These are phyloP conservation scores for Millerozyma acaciae DNA, from an alignment of 805 yeast species.

Conservation along the genomic window DNA sequence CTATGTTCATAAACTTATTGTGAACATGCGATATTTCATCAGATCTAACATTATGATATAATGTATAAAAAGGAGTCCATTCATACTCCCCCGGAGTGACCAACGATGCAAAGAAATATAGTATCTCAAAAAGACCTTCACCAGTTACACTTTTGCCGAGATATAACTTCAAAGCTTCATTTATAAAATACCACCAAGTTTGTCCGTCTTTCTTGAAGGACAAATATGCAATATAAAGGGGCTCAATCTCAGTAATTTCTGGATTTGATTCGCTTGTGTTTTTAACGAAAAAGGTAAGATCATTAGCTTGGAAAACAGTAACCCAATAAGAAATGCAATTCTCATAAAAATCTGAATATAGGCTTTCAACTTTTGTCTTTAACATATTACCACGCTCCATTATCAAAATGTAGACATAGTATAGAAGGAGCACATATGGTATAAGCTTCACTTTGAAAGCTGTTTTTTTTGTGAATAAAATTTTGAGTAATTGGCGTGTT, in stretches of 20 bases:
- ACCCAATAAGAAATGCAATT: slow-evolving; percentile 16
- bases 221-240: slow-evolving; percentile 18
- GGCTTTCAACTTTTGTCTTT: neutral
- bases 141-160: neutral
- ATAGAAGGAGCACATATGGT: slow-evolving; percentile 18
- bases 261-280: too few relatives aligned
- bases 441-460: too few relatives aligned
- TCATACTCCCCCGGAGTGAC: slow-evolving; percentile 10
- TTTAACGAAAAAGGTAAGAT: slow-evolving; percentile 12
- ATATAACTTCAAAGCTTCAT: slow-evolving; percentile 12
- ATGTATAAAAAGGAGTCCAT: slow-evolving; percentile 24
- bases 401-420: slow-evolving; percentile 8
- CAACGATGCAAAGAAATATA: slow-evolving; percentile 13
- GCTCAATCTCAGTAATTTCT: slow-evolving; percentile 15
- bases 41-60: slow-evolving; percentile 14
- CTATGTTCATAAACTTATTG: slow-evolving; percentile 25
- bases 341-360: slow-evolving; percentile 2
- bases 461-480: slow-evolving; percentile 6
- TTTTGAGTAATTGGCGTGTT: too few relatives aligned
- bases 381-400: slow-evolving; percentile 3
- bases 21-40: slow-evolving; percentile 16
- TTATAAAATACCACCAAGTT: slow-evolving; percentile 27
- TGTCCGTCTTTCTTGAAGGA: slow-evolving; percentile 11
- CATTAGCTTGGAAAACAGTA: slow-evolving; percentile 16
- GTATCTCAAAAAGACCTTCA: slow-evolving; percentile 10